A percentile compares a stretch with the other conserved stretches of the same genome.
These are phyloP conservation scores for Cadophora sp. DNA, from an alignment of 2,329 filamentous ascomycete genomes.

Conservation along the genomic window DNA sequence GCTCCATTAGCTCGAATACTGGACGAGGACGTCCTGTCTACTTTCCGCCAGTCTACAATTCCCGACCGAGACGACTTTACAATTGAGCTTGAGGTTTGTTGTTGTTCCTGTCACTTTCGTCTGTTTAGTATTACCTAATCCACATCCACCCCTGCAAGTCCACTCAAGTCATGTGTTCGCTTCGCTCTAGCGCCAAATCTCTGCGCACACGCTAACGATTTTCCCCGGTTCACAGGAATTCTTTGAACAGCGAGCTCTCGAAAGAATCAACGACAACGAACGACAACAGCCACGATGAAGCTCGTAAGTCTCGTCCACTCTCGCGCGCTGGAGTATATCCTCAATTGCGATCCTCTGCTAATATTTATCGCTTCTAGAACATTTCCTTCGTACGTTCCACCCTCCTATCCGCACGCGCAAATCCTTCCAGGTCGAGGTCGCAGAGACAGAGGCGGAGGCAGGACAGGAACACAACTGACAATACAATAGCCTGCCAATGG, in stretches of 20 bases:
- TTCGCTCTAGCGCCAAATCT: neutral
- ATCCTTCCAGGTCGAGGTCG: slow-evolving; percentile 14
- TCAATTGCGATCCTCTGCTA: slow-evolving; percentile 34
- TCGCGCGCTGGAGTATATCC: neutral
- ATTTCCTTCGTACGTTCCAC: slow-evolving; percentile 45
- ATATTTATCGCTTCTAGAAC: slow-evolving; percentile 39
- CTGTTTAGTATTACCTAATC: neutral
- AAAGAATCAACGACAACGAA: slow-evolving; percentile 19
- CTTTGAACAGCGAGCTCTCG: too few species aligned
- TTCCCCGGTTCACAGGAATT: slow-evolving; percentile 1
- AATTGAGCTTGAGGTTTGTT: neutral
- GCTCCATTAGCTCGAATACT: too few species aligned
- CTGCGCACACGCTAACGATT: slow-evolving; percentile 11
- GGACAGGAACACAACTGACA: slow-evolving; percentile 32
- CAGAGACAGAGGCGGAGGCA: neutral
- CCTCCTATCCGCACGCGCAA: slow-evolving; percentile 13
- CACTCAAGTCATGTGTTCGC: slow-evolving; percentile 4
- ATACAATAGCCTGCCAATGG: slow-evolving; percentile 83
- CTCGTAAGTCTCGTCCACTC: slow-evolving; percentile 40
- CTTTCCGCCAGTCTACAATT: too few species aligned
- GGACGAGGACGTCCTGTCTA: too few species aligned
- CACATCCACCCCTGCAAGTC: neutral
- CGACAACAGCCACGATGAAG: slow-evolving; percentile 43
- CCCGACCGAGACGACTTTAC: too few species aligned
- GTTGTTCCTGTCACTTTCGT: neutral